Base-by-base conservation (phyloP, 805 yeast species). In the Kodamaea leandrae region DNA sequence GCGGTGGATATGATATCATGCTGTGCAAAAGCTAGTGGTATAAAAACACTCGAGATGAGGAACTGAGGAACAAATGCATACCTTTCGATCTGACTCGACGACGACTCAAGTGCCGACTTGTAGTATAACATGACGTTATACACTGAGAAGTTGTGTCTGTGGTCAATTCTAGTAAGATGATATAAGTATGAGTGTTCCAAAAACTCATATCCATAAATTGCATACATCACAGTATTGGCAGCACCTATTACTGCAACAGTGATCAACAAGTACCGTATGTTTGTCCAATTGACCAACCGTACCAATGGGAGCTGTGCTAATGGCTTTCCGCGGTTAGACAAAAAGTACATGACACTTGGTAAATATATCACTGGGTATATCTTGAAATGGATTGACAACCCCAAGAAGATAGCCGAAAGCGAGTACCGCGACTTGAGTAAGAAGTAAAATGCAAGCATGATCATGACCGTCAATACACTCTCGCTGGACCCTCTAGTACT, bases 401-500 rank as follows among this genome's bases (percentile, higher is more conserved):
- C 97, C n/a, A 82, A 70, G 43, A 79, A 60, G 0, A 81, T 18
- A 2, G 71, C 73, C 3, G 70, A 60, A 0, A 67, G 15, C 1
- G 66, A 25, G 6, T 59, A 58, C 4, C 55, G 38, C 2, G 50
- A 46, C n/a, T 62, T 42, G 17, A 71, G 43, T n/a, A 82, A 54
- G 28, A 57, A 64, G 51, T 77, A 80, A 0, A 86, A 53, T 30
- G 81, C 64, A 6, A 73, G 56, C 72, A 88, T 76, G 3, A 89
- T 75, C 49, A 91, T 66, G 23, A 86, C 89, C 2, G 95, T 87
- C 34, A 93, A 61, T 1, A 93, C 72, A 46, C 96, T 89, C 55
- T 93, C 99, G 0, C 96, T 84, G 19, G 93, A 86, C 1, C 99
- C 99, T 34, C 99, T 71, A 0, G 97, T 88, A 49, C 91, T 82